These are phyloP conservation scores for Tetradesmus obliquus DNA, from an alignment of 139 green algal genomes.

Conservation along the genomic window DNA sequence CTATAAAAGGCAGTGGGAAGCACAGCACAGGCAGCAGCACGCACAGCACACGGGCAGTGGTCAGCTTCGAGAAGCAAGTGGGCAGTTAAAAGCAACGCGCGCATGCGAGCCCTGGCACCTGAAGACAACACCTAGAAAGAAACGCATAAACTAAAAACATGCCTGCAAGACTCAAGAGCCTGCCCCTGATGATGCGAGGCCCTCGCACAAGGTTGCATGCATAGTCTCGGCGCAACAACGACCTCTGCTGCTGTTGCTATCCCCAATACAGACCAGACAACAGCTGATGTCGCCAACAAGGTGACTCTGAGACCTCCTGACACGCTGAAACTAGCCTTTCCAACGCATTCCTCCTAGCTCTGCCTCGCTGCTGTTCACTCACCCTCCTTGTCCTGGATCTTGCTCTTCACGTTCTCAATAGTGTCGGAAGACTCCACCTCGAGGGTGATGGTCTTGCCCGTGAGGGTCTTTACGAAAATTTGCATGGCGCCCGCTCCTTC, in stretches of 20 bases:
- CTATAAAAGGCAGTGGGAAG: constrained; percentile 32
- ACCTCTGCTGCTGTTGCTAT: neutral
- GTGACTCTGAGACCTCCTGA: neutral
- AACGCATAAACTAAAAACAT: neutral
- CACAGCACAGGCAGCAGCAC: neutral
- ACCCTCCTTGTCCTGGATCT: constrained; percentile 68
- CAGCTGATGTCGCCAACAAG: neutral
- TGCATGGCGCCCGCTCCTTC: constrained; percentile 72
- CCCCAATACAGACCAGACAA: neutral
- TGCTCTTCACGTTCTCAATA: constrained; percentile 92
- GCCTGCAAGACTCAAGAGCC: neutral
- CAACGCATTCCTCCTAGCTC: neutral
- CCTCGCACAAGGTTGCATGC: neutral
- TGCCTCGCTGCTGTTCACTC: neutral
- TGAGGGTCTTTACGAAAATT: constrained; percentile 93
- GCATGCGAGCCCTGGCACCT: neutral
- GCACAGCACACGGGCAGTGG: neutral
- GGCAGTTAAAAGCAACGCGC: neutral
- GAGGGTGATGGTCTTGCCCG: constrained; percentile 96
- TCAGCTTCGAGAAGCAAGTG: neutral
- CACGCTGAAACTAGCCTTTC: neutral
- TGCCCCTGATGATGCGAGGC: neutral
- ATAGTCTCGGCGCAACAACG: neutral
- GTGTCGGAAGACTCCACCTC: constrained; percentile 86
- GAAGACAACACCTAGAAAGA: neutral